These are phyloP conservation scores for Populus tremula DNA, from an alignment of 345 rosid genomes.

Conservation along the genomic window DNA sequence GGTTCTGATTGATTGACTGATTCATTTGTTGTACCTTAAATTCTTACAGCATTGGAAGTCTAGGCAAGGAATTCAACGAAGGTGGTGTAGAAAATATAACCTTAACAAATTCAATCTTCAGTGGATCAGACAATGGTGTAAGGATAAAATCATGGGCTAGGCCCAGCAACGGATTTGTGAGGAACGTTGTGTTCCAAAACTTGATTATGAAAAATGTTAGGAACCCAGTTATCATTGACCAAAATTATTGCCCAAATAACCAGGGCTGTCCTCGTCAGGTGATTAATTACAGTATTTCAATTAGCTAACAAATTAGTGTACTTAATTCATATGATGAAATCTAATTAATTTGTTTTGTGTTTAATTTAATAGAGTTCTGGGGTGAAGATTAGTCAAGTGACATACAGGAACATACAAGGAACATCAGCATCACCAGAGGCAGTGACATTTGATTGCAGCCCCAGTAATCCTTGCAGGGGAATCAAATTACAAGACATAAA, in stretches of 20 bases:
- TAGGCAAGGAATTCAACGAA: conserved; percentile 27
- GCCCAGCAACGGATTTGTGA: conserved; percentile 30
- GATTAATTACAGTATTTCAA: not conserved
- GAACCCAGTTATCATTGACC: conserved; percentile 29
- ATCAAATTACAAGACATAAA: conserved; percentile 34
- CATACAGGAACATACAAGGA: conserved; percentile 40
- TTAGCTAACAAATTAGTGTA: too few relatives aligned
- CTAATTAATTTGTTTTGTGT: not conserved
- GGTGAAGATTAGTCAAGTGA: conserved; percentile 34
- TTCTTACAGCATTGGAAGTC: conserved; percentile 41
- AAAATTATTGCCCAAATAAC: conserved; percentile 13
- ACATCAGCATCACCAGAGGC: conserved; percentile 40
- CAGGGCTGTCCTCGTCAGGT: conserved; percentile 14
- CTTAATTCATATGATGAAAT: not conserved
- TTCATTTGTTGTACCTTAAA: not conserved
- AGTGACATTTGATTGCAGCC: conserved; percentile 39
- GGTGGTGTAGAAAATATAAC: conserved; percentile 45
- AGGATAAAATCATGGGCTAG: conserved; percentile 51
- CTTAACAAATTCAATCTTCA: conserved; percentile 27
- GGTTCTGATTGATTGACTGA: not conserved
- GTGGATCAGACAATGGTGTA: conserved; percentile 44
- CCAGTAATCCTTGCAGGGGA: conserved; percentile 29
- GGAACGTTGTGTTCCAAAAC: conserved; percentile 30
- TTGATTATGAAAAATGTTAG: conserved; percentile 29
- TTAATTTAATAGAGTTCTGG: conserved; percentile 28